Evolutionary conservation across 2,329 filamentous ascomycete species (phyloP).

Genomic region (Penicillium sp.): DNA sequence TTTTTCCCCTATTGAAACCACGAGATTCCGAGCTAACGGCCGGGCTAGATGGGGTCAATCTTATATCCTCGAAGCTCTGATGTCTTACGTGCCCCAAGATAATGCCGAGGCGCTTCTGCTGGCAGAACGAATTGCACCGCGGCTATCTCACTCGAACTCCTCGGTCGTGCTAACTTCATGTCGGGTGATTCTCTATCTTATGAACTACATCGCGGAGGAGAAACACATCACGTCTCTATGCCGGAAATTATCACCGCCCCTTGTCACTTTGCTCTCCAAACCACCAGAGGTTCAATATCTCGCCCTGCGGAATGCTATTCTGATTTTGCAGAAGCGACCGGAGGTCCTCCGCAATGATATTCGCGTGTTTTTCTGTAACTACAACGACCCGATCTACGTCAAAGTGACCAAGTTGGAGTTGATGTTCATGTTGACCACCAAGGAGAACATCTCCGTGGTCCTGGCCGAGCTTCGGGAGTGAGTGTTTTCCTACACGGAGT

Average conservation of each 20-base stretch:
- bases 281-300: conserved; percentile 98
- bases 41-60: conserved; percentile 85
- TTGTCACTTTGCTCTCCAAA: conserved; percentile 92
- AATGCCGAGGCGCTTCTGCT: conserved; percentile 79
- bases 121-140: conserved; percentile 90
- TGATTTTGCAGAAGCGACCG: conserved; percentile 87
- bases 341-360: conserved; percentile 96
- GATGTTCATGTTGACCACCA: conserved; percentile 96
- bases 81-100: conserved; percentile 95
- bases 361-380: conserved; percentile 99
- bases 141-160: conserved; percentile 93
- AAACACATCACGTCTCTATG: conserved; percentile 82
- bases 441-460: conserved; percentile 93
- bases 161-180: conserved; percentile 95
- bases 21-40: conserved; percentile 8
- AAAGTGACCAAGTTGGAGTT: conserved; percentile 98
- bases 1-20: not conserved
- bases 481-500: conserved; percentile 21
- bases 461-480: conserved; percentile 87
- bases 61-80: conserved; percentile 94
- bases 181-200: conserved; percentile 89
- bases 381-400: conserved; percentile 98
- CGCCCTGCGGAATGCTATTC: conserved; percentile 82
- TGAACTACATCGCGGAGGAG: conserved; percentile 96
- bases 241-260: conserved; percentile 86